A percentile compares a stretch with the other conserved stretches of the same genome.
Conservation (phyloP, 2,329 filamentous ascomycete species). For the Talaromyces sp. region DNA sequence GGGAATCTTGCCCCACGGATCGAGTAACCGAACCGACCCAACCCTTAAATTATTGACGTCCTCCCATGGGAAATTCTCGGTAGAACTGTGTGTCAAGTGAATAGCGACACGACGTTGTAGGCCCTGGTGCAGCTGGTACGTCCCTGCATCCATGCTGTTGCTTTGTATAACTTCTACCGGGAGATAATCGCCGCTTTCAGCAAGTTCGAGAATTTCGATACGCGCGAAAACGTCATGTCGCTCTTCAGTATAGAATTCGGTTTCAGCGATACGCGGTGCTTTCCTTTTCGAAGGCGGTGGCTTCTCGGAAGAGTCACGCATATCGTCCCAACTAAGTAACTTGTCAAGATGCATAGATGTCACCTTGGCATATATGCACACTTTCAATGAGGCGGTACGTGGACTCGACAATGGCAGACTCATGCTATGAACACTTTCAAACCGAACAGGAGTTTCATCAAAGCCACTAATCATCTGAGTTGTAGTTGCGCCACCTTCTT, state of each 20-base stretch:
- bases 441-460: constrained; percentile 84
- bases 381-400: constrained; percentile 68
- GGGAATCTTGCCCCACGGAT: constrained; percentile 77
- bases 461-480: constrained; percentile 93
- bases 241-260: constrained; percentile 89
- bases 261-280: constrained; percentile 72
- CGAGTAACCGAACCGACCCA: constrained; percentile 75
- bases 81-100: constrained; percentile 85
- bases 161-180: constrained; percentile 90
- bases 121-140: constrained; percentile 92
- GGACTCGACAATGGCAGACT: constrained; percentile 78
- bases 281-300: constrained; percentile 52
- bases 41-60: constrained; percentile 72
- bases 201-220: constrained; percentile 83
- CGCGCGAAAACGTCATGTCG: constrained; percentile 87
- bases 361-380: constrained; percentile 87
- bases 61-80: constrained; percentile 82
- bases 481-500: constrained; percentile 86
- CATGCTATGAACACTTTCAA: constrained; percentile 98
- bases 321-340: constrained; percentile 96
- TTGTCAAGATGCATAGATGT: constrained; percentile 95
- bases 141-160: constrained; percentile 76
- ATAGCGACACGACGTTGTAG: constrained; percentile 83
- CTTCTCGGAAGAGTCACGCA: constrained; percentile 66
- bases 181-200: constrained; percentile 83